phyloP scores from a whole-genome alignment of 1,284 basidiomycete genomes.

The Wallemia hederae region DNA sequence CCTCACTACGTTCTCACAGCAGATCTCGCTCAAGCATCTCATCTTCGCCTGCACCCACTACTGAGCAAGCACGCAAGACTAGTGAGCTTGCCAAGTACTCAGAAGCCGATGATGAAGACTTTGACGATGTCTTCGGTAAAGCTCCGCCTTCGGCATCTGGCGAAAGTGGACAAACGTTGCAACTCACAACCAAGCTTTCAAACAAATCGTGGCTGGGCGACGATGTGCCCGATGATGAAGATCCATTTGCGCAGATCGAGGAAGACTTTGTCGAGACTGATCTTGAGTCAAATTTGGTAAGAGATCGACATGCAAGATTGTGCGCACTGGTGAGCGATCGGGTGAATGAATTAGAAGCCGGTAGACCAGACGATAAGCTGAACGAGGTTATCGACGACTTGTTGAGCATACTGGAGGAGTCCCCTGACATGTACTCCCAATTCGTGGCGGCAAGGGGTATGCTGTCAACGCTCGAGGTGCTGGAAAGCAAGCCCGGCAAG shows the following conservation, averaged over 20 bases:
- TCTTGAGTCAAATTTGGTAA: constrained; percentile 56
- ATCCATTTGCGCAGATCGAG: constrained; percentile 80
- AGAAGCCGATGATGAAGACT: constrained; percentile 56
- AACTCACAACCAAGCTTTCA: constrained; percentile 52
- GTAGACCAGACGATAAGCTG: constrained; percentile 45
- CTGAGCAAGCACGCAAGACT: constrained; percentile 26
- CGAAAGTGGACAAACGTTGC: constrained; percentile 21
- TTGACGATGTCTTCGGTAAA: constrained; percentile 69
- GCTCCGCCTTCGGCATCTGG: neutral
- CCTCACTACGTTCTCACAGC: neutral
- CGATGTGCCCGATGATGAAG: constrained; percentile 54
- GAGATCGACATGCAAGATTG: constrained; percentile 67
- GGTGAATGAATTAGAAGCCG: constrained; percentile 56
- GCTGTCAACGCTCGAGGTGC: constrained; percentile 68
- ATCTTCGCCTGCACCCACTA: constrained; percentile 15
- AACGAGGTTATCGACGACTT: constrained; percentile 62
- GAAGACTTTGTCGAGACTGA: constrained; percentile 53
- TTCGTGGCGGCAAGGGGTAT: constrained; percentile 77
- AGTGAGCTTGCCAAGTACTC: constrained; percentile 47
- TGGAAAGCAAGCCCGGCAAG: constrained; percentile 47
- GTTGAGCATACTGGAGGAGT: constrained; percentile 47
- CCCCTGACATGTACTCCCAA: constrained; percentile 65
- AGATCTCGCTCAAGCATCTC: constrained; percentile 1
- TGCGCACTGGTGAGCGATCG: constrained; percentile 49
- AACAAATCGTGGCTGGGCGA: constrained; percentile 64